phyloP scores from a whole-genome alignment of 1,284 basidiomycete genomes.

The Caloboletus firmus region DNA sequence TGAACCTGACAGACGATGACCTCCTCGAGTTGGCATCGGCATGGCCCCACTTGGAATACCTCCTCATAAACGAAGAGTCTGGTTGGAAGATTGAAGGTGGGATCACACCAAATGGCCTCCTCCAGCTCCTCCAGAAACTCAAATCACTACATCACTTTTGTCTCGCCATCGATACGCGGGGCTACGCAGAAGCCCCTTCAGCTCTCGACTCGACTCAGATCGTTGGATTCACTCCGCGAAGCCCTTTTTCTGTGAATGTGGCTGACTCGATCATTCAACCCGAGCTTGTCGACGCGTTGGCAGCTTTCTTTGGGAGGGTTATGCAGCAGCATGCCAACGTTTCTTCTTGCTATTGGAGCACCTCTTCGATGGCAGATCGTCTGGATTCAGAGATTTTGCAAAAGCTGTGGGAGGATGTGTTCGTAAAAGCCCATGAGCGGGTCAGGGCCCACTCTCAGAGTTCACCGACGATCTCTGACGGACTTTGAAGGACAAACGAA shows the following conservation, averaged over 20 bases:
- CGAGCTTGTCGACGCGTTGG: constrained; percentile 16
- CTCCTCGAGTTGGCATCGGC: constrained; percentile 15
- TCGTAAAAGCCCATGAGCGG: constrained; percentile 16
- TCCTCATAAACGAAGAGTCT: constrained; percentile 22
- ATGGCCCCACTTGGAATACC: constrained; percentile 18
- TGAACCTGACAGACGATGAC: constrained; percentile 14
- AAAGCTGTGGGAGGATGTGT: constrained; percentile 23
- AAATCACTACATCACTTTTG: constrained; percentile 14
- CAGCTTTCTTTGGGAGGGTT: constrained; percentile 17
- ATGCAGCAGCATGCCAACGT: constrained; percentile 7
- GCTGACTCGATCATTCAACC: constrained; percentile 20
- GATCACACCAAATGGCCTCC: constrained; percentile 19
- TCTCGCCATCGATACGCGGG: constrained; percentile 25
- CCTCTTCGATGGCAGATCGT: constrained; percentile 15
- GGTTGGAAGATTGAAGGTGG: constrained; percentile 19
- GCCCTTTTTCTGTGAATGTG: constrained; percentile 17
- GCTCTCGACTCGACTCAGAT: not conserved
- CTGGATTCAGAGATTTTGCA: constrained; percentile 18
- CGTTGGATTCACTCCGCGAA: not conserved
- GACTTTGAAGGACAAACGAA: not conserved
- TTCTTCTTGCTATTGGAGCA: constrained; percentile 15
- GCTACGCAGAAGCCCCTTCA: not conserved
- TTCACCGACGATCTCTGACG: not conserved
- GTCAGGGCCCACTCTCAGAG: not conserved
- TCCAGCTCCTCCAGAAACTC: constrained; percentile 14